Evolutionary conservation across 768 basidiomycete species (phyloP).

Genomic region (Lentinus tigrinus): DNA sequence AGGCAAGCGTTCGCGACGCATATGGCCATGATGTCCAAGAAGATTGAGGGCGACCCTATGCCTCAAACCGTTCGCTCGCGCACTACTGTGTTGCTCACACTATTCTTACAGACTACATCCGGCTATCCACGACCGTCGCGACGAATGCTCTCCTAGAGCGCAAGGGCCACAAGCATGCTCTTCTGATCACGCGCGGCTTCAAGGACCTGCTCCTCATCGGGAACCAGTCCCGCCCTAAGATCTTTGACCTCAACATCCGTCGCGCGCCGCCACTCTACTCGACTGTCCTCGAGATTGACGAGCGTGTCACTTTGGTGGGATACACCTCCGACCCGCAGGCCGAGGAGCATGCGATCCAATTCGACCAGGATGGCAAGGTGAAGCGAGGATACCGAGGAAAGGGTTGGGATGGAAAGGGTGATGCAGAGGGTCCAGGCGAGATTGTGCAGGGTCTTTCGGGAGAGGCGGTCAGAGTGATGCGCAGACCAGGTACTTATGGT

Average conservation of each 20-base stretch:
- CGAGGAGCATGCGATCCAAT: conserved; percentile 73
- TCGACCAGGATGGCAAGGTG: conserved; percentile 70
- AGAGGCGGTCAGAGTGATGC: conserved; percentile 84
- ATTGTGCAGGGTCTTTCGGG: conserved; percentile 83
- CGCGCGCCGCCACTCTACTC: conserved; percentile 77
- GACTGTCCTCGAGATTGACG: conserved; percentile 74
- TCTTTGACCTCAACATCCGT: conserved; percentile 92
- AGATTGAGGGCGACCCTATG: too few species aligned
- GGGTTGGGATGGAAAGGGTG: conserved; percentile 69
- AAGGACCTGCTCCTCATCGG: conserved; percentile 90
- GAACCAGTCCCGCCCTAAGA: conserved; percentile 91
- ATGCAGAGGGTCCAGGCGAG: conserved; percentile 78
- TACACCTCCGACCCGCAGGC: conserved; percentile 88
- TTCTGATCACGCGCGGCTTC: conserved; percentile 90
- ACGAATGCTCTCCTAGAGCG: conserved; percentile 95
- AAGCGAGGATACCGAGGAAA: conserved; percentile 68
- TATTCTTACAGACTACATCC: conserved; percentile 69
- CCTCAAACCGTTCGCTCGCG: too few species aligned
- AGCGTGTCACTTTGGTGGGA: conserved; percentile 92
- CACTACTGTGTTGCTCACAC: too few species aligned
- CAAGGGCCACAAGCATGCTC: conserved; percentile 88
- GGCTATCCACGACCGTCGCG: conserved; percentile 91
- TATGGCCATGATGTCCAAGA: too few species aligned
- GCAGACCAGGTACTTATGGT: conserved; percentile 60
- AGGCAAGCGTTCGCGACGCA: too few species aligned